A percentile compares a stretch with the other conserved stretches of the same genome.
phyloP scores from a whole-genome alignment of 2,329 filamentous ascomycete species.

The Talaromyces albobiverticillius region DNA sequence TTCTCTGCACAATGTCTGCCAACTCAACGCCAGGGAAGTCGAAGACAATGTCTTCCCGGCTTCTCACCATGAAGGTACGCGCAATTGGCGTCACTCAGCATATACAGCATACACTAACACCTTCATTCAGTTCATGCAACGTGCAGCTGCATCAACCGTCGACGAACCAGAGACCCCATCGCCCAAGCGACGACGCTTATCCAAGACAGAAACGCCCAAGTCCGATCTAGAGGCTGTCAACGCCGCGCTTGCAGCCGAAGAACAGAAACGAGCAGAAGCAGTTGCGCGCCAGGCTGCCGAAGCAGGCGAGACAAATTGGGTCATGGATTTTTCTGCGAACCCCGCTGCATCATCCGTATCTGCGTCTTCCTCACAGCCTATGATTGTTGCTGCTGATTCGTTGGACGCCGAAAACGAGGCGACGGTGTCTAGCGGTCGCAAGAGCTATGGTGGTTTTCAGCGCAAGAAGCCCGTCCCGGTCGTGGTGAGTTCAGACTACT shows the following conservation, averaged over 20 bases:
- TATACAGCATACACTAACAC: conserved; percentile 14
- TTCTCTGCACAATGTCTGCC: conserved; percentile 28
- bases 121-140: conserved; percentile 74
- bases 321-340: conserved; percentile 32
- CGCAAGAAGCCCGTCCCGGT: conserved; percentile 25
- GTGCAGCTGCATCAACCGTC: conserved; percentile 64
- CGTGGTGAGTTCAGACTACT: conserved; percentile 20
- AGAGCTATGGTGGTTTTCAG: conserved; percentile 39
- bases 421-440: conserved; percentile 29
- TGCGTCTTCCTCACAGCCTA: conserved; percentile 23
- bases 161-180: conserved; percentile 40
- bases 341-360: background rate
- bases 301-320: conserved; percentile 45
- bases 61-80: conserved; percentile 79
- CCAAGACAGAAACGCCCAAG: conserved; percentile 23
- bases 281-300: conserved; percentile 40
- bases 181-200: conserved; percentile 37
- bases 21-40: conserved; percentile 51
- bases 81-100: background rate
- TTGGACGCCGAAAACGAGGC: conserved; percentile 32
- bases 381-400: conserved; percentile 32
- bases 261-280: conserved; percentile 39
- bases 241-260: conserved; percentile 39
- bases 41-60: conserved; percentile 78
- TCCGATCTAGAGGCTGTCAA: conserved; percentile 40